Evolutionary conservation across 2,329 filamentous ascomycete species (phyloP).

Genomic region (Cladosporium colombiae): DNA sequence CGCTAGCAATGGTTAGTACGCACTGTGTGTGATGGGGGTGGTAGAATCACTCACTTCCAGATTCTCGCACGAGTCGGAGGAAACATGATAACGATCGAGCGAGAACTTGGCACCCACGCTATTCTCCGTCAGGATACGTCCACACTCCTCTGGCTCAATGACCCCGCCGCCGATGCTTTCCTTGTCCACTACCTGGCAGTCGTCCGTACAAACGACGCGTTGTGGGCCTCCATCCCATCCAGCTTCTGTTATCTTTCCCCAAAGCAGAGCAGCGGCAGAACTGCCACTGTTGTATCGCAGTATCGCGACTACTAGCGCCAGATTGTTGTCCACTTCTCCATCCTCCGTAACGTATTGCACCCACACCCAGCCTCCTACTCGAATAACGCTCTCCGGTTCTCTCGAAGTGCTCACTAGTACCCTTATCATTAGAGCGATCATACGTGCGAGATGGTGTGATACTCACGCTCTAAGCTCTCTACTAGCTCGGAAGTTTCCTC

Average conservation of each 20-base stretch:
- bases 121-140: slow-evolving; percentile 11
- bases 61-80: slow-evolving; percentile 10
- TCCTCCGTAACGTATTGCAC: slow-evolving; percentile 11
- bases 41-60: slow-evolving; percentile 12
- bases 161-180: slow-evolving; percentile 11
- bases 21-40: slow-evolving; percentile 6
- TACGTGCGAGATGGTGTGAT: slow-evolving; percentile 3
- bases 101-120: slow-evolving; percentile 9
- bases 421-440: slow-evolving; percentile 3
- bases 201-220: slow-evolving; percentile 14
- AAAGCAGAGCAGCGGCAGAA: slow-evolving; percentile 9
- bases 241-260: slow-evolving; percentile 11
- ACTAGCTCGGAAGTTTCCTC: slow-evolving; percentile 1
- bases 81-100: slow-evolving; percentile 16
- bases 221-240: slow-evolving; percentile 10
- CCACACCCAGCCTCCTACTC: slow-evolving; percentile 14
- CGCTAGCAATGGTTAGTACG: slow-evolving; percentile 15
- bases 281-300: slow-evolving; percentile 7
- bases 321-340: slow-evolving; percentile 14
- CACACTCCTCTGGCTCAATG: slow-evolving; percentile 12
- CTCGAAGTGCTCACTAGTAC: slow-evolving; percentile 9
- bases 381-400: slow-evolving; percentile 14
- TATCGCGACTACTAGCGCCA: slow-evolving; percentile 11
- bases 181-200: slow-evolving; percentile 14
- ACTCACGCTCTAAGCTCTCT: slow-evolving; percentile 12